Evolutionary conservation across 2,329 filamentous ascomycete genomes (phyloP), one percentile per base, ranked within the genome.

Genomic region (Hymenoscyphus infarciens): DNA sequence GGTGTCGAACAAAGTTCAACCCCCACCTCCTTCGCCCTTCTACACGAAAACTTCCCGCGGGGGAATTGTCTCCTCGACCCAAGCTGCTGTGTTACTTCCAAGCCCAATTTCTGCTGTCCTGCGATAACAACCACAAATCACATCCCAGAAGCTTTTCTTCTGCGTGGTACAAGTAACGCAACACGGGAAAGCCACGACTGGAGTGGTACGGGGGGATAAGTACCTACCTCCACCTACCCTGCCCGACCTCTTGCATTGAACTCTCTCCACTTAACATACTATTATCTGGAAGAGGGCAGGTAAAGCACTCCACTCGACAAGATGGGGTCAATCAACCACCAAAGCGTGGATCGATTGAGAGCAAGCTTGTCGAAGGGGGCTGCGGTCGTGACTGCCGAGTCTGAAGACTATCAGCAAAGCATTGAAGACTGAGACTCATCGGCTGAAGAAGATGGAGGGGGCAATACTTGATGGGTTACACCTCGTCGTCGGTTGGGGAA

Each of bases 341-440:
- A 29, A 31, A 42, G 6, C 3, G 7, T 62, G 13, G 60, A 58
- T 13, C 29, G 54, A 8, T 45, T 62, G n/a, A 57, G 22, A 55
- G 56, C 31, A 4, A 55, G 42, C 33, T 56, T 62, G 4, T 62
- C 60, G 8, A 39, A 58, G 5, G 22, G 29, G 2, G 62, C 64
- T 19, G 39, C 39, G 25, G 42, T 70, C 22, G 56, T 70, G 16
- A 57, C 63, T 10, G 57, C 64, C 22, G 63, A 60, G 8, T 63
- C 64, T 8, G 45, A 52, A 5, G 55, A 61, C 1, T 72, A 71
- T 59, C 53, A 49, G 8, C 42, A 63, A 29, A 67, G 64, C 35
- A 56, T 69, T 31, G 19, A 68, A 66, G 33, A 52, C 62, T 7
- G 56, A 53, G 4, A 57, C 25, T 1, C 62, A 65, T 25, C 33